phyloP scores from a whole-genome alignment of 2,329 filamentous ascomycete genomes.

The Thielaviopsis populi region DNA sequence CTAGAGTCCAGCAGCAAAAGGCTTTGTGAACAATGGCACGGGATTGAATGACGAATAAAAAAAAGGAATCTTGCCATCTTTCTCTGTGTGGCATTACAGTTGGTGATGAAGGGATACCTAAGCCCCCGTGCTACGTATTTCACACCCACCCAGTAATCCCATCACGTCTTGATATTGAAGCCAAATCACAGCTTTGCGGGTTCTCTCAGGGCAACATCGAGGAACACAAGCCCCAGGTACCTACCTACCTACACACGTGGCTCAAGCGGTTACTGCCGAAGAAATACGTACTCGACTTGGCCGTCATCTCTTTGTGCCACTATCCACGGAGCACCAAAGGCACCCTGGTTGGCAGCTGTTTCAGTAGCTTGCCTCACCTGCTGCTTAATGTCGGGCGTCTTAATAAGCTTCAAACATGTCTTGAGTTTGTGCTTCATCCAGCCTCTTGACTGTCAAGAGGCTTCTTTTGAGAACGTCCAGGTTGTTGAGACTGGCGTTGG shows the following conservation, averaged over 20 bases:
- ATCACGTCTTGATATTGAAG: background rate
- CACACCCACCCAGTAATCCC: too few species aligned
- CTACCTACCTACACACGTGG: conserved; percentile 56
- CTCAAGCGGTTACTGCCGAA: conserved; percentile 66
- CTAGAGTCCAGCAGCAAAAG: conserved; percentile 13
- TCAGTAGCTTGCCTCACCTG: conserved; percentile 42
- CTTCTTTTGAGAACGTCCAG: conserved; percentile 33
- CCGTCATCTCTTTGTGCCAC: conserved; percentile 46
- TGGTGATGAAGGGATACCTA: conserved; percentile 5
- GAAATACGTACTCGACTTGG: conserved; percentile 39
- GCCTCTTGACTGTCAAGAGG: conserved; percentile 24
- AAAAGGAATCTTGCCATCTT: too few species aligned
- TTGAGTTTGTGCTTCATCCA: conserved; percentile 31
- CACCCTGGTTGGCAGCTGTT: conserved; percentile 46
- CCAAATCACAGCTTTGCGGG: conserved; percentile 11
- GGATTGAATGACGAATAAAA: background rate
- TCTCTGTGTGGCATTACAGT: background rate
- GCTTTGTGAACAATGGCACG: background rate
- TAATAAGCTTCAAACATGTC: conserved; percentile 38
- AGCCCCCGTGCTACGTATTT: background rate
- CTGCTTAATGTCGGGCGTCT: conserved; percentile 31
- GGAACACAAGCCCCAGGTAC: conserved; percentile 46
- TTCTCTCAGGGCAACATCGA: conserved; percentile 34
- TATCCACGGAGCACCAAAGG: conserved; percentile 66
- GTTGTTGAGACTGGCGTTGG: conserved; percentile 43